Evolutionary conservation across 306 rosid genomes (phyloP), one percentile per base, ranked within the genome.

Genomic region (Prunus campanulata): DNA sequence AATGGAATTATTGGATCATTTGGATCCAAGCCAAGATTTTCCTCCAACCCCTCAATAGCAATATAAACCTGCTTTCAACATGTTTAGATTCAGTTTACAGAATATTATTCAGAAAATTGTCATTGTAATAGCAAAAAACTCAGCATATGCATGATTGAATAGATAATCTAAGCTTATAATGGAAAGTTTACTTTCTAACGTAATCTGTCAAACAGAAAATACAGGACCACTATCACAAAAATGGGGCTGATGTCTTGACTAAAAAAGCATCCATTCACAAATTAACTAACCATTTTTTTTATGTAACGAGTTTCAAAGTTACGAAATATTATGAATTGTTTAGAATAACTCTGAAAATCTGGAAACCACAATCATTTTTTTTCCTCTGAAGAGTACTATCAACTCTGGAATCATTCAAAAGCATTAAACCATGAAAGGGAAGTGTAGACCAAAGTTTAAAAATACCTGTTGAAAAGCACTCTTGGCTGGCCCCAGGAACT

Each of bases 1-100:
- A 95, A 85, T 59, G 93, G 92, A 83, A 95, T 78, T 47, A 95
- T 51, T n/a, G 97, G 98, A 86, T 95, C 98, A 75, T 86, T 88
- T 59, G 97, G 98, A 80, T 95, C 92, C 86, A 92, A 84, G 57
- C 98, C 98, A 69, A 95, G 84, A 85, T 61, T 82, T 83, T 83
- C 88, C 88, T 92, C 98, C 84, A 89, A 61, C 57, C 90, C 90
- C 86, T 95, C 87, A 35, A 92, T 59, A 35, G 88, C 80, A 66
- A 66, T 59, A 77, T 80, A 92, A 81, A 86, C 86, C 98, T 95
- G 90, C 9, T 30, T 32, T 80, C 35, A 74, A 44, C 35, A 81
- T 72, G 79, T 52, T 52, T 67, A 64, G 73, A 30, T 77, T 71
- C 39, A 51, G 39, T 30, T 51, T 51, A 68, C 75, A 77, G 22